Percentiles rank a stretch among this genome's conserved stretches.
These are phyloP conservation scores for Dendrobium catenatum DNA, from an alignment of 106 monocot genomes.

Conservation along the genomic window DNA sequence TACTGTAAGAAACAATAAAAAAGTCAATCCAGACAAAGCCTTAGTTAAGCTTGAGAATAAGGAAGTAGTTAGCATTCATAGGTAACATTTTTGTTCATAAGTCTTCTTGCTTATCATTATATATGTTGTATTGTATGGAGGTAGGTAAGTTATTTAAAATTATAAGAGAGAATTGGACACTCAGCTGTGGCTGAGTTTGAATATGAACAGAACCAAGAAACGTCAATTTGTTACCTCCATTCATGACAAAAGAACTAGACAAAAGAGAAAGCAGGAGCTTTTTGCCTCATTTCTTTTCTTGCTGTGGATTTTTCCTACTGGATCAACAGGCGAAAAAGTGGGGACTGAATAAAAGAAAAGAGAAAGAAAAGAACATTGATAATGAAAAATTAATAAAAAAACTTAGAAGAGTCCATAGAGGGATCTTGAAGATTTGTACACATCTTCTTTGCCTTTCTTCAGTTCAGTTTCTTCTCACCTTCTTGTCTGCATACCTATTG, in stretches of 20 bases:
- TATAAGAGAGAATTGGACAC: too few species aligned
- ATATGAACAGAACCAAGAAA: not conserved
- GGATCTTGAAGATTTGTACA: slow-evolving; percentile 28
- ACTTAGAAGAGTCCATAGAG: slow-evolving; percentile 1
- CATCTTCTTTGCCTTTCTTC: slow-evolving; percentile 17
- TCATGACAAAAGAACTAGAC: not conserved
- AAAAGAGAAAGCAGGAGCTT: not conserved
- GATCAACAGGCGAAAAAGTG: slow-evolving; percentile 18
- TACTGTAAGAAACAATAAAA: too few species aligned
- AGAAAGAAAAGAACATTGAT: slow-evolving; percentile 4
- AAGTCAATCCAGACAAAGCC: too few species aligned
- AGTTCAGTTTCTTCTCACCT: slow-evolving; percentile 22
- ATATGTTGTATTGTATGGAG: too few species aligned
- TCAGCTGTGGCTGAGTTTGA: not conserved
- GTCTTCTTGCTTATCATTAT: too few species aligned
- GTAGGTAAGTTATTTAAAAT: too few species aligned
- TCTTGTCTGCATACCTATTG: slow-evolving; percentile 13
- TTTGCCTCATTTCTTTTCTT: not conserved
- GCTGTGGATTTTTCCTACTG: slow-evolving; percentile 29
- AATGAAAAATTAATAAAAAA: slow-evolving; percentile 1
- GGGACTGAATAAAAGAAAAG: not conserved
- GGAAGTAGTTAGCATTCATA: too few species aligned
- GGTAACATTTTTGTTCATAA: too few species aligned
- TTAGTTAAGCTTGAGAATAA: too few species aligned
- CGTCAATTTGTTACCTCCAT: not conserved